These are phyloP conservation scores for Cyclaneusma minus DNA, from an alignment of 2,329 filamentous ascomycete genomes.

Conservation along the genomic window DNA sequence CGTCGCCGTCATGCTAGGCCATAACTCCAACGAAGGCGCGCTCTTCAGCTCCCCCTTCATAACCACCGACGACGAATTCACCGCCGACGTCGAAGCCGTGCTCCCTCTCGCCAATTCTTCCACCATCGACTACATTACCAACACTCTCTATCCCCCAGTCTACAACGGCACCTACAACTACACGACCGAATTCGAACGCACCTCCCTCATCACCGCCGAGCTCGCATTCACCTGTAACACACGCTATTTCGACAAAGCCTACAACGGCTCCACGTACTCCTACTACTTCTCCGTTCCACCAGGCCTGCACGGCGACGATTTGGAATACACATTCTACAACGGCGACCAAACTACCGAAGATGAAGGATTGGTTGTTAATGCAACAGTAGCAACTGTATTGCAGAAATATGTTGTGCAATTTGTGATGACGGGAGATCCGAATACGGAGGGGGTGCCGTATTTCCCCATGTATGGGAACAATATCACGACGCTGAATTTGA, in stretches of 20 bases:
- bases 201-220: slow-evolving; percentile 26
- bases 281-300: slow-evolving; percentile 38
- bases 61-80: slow-evolving; percentile 6
- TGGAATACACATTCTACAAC: slow-evolving; percentile 36
- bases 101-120: slow-evolving; percentile 11
- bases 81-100: neutral
- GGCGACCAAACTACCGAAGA: slow-evolving; percentile 13
- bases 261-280: slow-evolving; percentile 28
- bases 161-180: slow-evolving; percentile 29
- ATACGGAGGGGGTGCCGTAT: slow-evolving; percentile 7
- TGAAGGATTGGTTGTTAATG: slow-evolving; percentile 14
- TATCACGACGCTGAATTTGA: slow-evolving; percentile 6
- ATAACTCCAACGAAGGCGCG: slow-evolving; percentile 25
- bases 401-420: slow-evolving; percentile 23
- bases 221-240: slow-evolving; percentile 33
- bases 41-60: slow-evolving; percentile 22
- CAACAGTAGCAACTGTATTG: slow-evolving; percentile 17
- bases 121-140: slow-evolving; percentile 23
- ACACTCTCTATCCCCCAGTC: slow-evolving; percentile 31
- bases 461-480: slow-evolving; percentile 12
- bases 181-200: slow-evolving; percentile 25
- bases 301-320: slow-evolving; percentile 34
- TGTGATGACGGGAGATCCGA: slow-evolving; percentile 18
- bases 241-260: slow-evolving; percentile 30
- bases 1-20: slow-evolving; percentile 28